Base-by-base conservation (phyloP, 2,329 filamentous ascomycete genomes). In the Venturia oleaginea region DNA sequence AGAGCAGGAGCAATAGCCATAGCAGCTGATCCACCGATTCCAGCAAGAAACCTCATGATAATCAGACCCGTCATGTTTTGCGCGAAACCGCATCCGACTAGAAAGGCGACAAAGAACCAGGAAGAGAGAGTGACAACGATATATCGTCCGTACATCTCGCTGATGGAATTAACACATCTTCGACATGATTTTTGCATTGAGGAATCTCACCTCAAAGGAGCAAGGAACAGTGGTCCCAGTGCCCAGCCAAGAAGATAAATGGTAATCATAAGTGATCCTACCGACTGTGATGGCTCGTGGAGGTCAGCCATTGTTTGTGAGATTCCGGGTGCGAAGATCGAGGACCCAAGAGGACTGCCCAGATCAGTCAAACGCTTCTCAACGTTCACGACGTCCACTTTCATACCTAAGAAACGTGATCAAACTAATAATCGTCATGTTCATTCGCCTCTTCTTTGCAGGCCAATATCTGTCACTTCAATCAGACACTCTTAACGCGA, bases 221-320 rank as follows among this genome's bases (percentile, higher is more conserved):
- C 43, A 10, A 30, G 19, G 34, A 22, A 22, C 2, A 54, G 4
- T 42, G 59, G 59, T 15, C 54, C 19, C 13, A 72, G 66, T 24
- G 71, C 68, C 64, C 73, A 76, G 0, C 74, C 75, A 2, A 76
- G 67, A 7, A 76, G 65, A 61, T 72, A 76, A 3, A 76, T 71
- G 54, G 71, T 74, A 42, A 76, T 70, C 3, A 70, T 65, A 38
- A 76, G 71, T 0, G 73, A 70, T 0, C 68, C 70, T 2, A 76
- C 66, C 1, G 74, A 64, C 37, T 70, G 66, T 0, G 72, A 73
- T 8, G 72, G 71, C 38, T 73, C 74, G 60, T 71, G 51, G 37
- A 76, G 75, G 6, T 71, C 72, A 5, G 43, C 61, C 51, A 71
- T 71, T 17, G 75, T 69, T 42, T 72, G 72, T 0, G 71, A 66